Conservation (phyloP, 345 rosid species). For the Dimocarpus longan region DNA sequence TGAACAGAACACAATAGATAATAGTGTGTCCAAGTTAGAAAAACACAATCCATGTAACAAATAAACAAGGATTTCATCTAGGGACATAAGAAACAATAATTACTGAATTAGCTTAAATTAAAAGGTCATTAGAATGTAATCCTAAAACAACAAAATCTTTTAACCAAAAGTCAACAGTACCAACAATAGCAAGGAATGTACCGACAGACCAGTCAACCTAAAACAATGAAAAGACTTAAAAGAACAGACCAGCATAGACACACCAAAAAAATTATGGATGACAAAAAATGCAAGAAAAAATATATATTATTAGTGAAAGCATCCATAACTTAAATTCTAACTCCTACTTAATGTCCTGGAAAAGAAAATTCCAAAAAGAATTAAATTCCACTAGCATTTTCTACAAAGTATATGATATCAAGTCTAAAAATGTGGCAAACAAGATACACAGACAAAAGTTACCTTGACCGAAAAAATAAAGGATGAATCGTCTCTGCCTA, state of each 20-base stretch:
- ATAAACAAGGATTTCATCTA: neutral
- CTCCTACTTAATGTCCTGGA: neutral
- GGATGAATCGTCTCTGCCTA: constrained; percentile 82
- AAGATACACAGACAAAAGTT: constrained; percentile 22
- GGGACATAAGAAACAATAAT: neutral
- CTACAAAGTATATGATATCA: neutral
- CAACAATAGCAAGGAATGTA: neutral
- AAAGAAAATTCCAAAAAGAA: neutral
- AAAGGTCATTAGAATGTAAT: neutral
- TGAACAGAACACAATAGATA: neutral
- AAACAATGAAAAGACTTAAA: neutral
- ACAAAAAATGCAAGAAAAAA: neutral
- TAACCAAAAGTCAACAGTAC: neutral
- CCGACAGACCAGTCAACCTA: neutral
- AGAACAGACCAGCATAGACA: neutral
- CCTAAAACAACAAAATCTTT: neutral
- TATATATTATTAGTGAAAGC: neutral
- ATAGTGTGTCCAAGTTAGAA: neutral
- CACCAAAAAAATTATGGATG: neutral
- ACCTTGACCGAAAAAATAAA: constrained; percentile 93
- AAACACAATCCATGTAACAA: neutral
- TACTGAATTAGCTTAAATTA: neutral
- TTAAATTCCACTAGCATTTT: neutral
- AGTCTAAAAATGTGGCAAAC: constrained; percentile 8
- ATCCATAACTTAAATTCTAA: neutral